Base-by-base conservation (phyloP, 371 early-diverging fungal species). In the Rhizopus delemar region DNA sequence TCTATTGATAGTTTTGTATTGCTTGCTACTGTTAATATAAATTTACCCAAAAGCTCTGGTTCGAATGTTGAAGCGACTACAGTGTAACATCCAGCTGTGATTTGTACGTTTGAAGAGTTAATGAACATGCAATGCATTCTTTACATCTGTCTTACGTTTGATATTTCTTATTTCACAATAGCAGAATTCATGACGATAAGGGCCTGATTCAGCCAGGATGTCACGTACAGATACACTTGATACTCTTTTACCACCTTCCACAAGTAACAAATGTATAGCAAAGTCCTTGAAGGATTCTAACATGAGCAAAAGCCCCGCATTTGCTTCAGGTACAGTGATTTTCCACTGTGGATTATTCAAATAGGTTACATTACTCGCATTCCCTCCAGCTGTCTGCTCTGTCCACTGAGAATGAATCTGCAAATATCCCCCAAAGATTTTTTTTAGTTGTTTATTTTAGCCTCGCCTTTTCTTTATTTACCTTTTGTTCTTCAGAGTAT, bases 281-380 rank as follows among this genome's bases (percentile, higher is more conserved):
- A 78, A 83, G 46, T 78, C 74, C 61, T 84, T 82, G 8, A 82
- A 82, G 3, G 89, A 81, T 53, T 92, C 92, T 9, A 92, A 67
- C 82, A 85, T 83, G 11, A 89, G 55, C 12, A 85, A 56, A 48
- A 68, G 66, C 51, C 66, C 74, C 41, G 57, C 57, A 15, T 32
- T 43, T 51, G 70, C 61, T 13, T 62, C 54, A 4, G 82, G 71
- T 8, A 91, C 76, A 0, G 79, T 77, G 33, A 93, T 62, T 31
- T 78, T 79, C 79, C 86, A 93, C 62, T 91, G 90, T 7, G 93
- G 93, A 60, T 93, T 93, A 66, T 87, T 84, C 38, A 87, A 60
- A 63, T 86, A 93, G 4, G 87, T 78, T 3, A 89, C 74, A 53
- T 86, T 80, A 28, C 80, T 81, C 31, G 88, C 77, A 60, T 88